Evolutionary conservation across 2,329 filamentous ascomycete species (phyloP).

Genomic region (Aspergillus novofumigatus): DNA sequence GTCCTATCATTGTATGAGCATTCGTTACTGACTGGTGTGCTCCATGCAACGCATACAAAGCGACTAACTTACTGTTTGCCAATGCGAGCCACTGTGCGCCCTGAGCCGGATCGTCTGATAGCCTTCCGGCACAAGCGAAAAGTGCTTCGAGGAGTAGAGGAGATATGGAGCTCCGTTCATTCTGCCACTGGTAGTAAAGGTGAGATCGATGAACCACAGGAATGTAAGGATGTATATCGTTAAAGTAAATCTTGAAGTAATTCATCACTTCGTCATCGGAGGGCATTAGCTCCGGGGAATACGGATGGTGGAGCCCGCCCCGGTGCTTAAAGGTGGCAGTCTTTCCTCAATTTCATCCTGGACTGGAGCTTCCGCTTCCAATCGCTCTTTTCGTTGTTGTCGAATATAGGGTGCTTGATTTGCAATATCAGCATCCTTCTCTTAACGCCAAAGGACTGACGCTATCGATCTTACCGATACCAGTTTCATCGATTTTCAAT

Average conservation of each 20-base stretch:
- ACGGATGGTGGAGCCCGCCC: slow-evolving; percentile 71
- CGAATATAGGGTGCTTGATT: slow-evolving; percentile 75
- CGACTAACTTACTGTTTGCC: slow-evolving; percentile 63
- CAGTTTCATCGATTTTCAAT: slow-evolving; percentile 80
- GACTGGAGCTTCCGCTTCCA: slow-evolving; percentile 52
- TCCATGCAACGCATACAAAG: slow-evolving; percentile 6
- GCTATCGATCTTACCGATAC: slow-evolving; percentile 63
- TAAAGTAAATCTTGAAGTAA: slow-evolving; percentile 89
- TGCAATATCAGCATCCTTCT: slow-evolving; percentile 5
- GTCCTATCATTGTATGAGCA: slow-evolving; percentile 51
- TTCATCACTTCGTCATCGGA: slow-evolving; percentile 73
- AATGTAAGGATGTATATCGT: slow-evolving; percentile 85
- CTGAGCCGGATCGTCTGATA: slow-evolving; percentile 77
- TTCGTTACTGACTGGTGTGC: slow-evolving; percentile 23
- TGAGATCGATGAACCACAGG: slow-evolving; percentile 78
- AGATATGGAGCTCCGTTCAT: slow-evolving; percentile 76
- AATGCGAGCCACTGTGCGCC: slow-evolving; percentile 91
- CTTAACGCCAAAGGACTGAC: background rate
- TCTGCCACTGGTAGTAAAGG: slow-evolving; percentile 88
- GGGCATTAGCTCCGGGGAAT: slow-evolving; percentile 92
- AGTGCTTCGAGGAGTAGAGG: slow-evolving; percentile 85
- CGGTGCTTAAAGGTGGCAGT: slow-evolving; percentile 63
- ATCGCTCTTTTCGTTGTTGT: slow-evolving; percentile 50
- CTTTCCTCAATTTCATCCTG: slow-evolving; percentile 68
- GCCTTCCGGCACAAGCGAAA: slow-evolving; percentile 80